These are phyloP conservation scores for Sordaria brevicollis DNA, from an alignment of 495 filamentous ascomycete genomes.

Conservation along the genomic window DNA sequence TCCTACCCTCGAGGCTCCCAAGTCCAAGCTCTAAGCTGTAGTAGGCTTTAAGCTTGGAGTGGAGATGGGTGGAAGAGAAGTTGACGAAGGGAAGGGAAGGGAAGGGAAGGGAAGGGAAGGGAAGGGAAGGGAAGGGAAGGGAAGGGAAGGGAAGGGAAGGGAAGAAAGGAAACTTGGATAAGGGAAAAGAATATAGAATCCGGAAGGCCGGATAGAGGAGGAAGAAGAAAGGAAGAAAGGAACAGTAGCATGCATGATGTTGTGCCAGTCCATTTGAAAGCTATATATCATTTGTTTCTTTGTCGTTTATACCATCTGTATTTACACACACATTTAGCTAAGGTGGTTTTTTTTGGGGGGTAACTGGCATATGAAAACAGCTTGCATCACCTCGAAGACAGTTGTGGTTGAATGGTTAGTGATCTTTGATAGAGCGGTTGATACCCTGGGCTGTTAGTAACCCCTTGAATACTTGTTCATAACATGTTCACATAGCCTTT, in stretches of 20 bases:
- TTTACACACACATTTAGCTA: not conserved
- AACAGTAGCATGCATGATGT: not conserved
- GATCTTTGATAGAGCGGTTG: not conserved
- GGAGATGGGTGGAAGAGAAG: not conserved
- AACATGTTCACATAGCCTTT: not conserved
- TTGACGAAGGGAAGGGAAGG: not conserved
- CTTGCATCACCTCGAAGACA: too few species aligned
- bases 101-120: not conserved
- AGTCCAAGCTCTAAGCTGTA: constrained; percentile 72
- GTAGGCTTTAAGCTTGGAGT: not conserved
- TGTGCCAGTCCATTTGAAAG: not conserved
- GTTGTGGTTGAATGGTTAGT: not conserved
- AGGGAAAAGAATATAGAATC: not conserved
- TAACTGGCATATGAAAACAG: not conserved
- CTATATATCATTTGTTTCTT: not conserved
- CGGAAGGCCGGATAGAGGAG: not conserved
- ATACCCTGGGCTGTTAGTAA: not conserved
- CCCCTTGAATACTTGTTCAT: not conserved
- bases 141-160: not conserved
- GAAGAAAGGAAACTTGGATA: not conserved
- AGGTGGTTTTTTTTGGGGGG: not conserved
- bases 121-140: not conserved
- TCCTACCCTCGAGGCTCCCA: constrained; percentile 70
- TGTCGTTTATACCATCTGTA: not conserved
- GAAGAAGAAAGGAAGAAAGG: not conserved